A percentile compares a stretch with the other conserved stretches of the same genome.
Evolutionary conservation across 352 stramenopile genomes (phyloP).

Genomic region (Phytopythium ostracodes): DNA sequence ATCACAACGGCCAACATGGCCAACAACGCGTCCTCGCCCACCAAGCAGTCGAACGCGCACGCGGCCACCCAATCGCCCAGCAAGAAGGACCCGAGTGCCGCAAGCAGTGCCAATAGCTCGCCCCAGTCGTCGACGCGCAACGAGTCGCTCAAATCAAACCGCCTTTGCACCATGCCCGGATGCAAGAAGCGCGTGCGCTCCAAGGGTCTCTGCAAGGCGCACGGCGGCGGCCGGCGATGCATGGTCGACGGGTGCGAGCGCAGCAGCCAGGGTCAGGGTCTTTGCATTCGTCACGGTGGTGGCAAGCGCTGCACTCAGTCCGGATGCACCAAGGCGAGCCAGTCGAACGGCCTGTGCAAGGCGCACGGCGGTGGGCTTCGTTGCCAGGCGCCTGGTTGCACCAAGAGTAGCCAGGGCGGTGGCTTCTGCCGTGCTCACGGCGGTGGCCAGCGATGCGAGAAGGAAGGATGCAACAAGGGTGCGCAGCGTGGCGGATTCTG

Average conservation of each 20-base stretch:
- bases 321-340: conserved; percentile 77
- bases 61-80: conserved; percentile 7
- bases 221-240: conserved; percentile 72
- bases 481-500: conserved; percentile 79
- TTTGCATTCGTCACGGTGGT: conserved; percentile 82
- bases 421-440: conserved; percentile 85
- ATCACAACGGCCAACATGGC: conserved; percentile 3
- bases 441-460: conserved; percentile 77
- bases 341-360: conserved; percentile 86
- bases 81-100: conserved; percentile 13
- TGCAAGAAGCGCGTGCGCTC: conserved; percentile 84
- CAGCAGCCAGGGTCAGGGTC: conserved; percentile 73
- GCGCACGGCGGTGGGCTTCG: conserved; percentile 77
- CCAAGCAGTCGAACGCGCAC: conserved; percentile 19
- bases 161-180: conserved; percentile 74
- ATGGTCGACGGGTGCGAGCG: conserved; percentile 81
- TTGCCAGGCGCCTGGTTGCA: conserved; percentile 68
- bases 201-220: conserved; percentile 82
- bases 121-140: conserved; percentile 17
- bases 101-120: conserved; percentile 8
- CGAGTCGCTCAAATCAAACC: conserved; percentile 74
- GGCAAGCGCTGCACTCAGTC: conserved; percentile 75
- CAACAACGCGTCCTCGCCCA: conserved; percentile 15
- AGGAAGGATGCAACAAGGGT: conserved; percentile 82
- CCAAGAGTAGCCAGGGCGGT: conserved; percentile 78